phyloP scores from a whole-genome alignment of 1,284 basidiomycete species.

The Heterobasidion annosum region DNA sequence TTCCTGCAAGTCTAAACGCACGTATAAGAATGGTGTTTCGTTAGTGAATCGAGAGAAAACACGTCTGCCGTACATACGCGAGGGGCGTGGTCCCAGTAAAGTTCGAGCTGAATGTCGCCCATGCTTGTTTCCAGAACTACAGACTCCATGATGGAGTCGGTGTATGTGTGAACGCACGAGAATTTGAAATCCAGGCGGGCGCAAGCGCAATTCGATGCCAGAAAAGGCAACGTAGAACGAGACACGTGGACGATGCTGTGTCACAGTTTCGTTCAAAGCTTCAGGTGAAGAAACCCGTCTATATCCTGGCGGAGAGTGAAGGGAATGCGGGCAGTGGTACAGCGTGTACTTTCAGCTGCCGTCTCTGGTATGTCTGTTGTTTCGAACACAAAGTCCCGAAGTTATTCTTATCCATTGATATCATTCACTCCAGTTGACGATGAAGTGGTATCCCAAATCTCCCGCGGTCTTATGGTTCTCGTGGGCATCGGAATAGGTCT shows the following conservation, averaged over 20 bases:
- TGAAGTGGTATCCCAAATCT: conserved; percentile 70
- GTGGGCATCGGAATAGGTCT: conserved; percentile 79
- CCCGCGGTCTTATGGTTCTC: conserved; percentile 77
- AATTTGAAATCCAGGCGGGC: conserved; percentile 4
- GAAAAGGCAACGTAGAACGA: neutral
- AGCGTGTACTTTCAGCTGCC: conserved; percentile 68
- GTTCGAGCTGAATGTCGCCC: conserved; percentile 82
- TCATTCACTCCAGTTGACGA: conserved; percentile 45
- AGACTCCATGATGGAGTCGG: conserved; percentile 27
- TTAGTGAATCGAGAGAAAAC: neutral
- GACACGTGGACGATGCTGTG: neutral
- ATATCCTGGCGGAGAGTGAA: neutral
- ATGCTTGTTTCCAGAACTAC: conserved; percentile 81
- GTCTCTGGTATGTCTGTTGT: conserved; percentile 48
- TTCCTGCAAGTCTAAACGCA: conserved; percentile 80
- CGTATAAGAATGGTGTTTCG: conserved; percentile 1
- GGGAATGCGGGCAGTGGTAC: conserved; percentile 68
- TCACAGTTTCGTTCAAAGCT: neutral
- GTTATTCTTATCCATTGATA: neutral
- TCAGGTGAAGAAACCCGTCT: no score
- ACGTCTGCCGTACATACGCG: conserved; percentile 40
- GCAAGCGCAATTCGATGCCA: neutral
- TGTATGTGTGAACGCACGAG: conserved; percentile 13
- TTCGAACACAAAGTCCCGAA: neutral
- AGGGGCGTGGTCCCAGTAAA: conserved; percentile 89